Base-by-base conservation (phyloP, 345 rosid genomes). In the Rhodamnia rubescens region DNA sequence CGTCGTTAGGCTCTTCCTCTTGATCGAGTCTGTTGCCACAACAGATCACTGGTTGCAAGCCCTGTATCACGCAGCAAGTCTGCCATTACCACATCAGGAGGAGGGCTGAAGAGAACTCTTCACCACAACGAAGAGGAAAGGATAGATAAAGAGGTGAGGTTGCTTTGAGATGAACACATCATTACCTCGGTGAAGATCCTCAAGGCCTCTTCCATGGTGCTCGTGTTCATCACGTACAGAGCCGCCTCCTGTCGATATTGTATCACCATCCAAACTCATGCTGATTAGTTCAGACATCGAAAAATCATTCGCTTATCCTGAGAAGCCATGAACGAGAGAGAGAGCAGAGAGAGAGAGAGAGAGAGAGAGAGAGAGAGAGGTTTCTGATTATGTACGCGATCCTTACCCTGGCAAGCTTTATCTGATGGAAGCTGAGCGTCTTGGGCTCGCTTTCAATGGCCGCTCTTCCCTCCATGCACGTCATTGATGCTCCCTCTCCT, bases 391-490 rank as follows among this genome's bases (percentile, higher is more conserved):
- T 24, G 26, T 0, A 11, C 11, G 47, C 5, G 47, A 69, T 11
- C 40, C 89, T 11, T 87, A 91, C 94, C 87, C 93, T 88, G 11
- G 94, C 94, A 58, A 55, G 78, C 8, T 90, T 88, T 32, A 92
- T 88, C 85, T 92, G 90, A 86, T 87, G 83, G 47, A 85, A 27
- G 21, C 85, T 86, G 18, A 92, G 89, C 27, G 94, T 92, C 78
- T 90, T 88, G 10, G 94, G 93, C 91, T 92, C 94, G 5, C 27
- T 83, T 56, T 92, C 94, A 44, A 91, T 91, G 0, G 93, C 90
- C 16, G 92, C 86, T 83, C 83, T 85, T 51, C 93, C 86, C 27
- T 89, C 89, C 56, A 90, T 86, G 74, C 74, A 40, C 9, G 5
- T 32, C 21, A n/a, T 15, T 4, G 83, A 22, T 53, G 75, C 56